Percentiles rank a stretch among this genome's conserved stretches.
phyloP scores from a whole-genome alignment of 73 alveolate species.

The Tetrahymena elliotti region DNA sequence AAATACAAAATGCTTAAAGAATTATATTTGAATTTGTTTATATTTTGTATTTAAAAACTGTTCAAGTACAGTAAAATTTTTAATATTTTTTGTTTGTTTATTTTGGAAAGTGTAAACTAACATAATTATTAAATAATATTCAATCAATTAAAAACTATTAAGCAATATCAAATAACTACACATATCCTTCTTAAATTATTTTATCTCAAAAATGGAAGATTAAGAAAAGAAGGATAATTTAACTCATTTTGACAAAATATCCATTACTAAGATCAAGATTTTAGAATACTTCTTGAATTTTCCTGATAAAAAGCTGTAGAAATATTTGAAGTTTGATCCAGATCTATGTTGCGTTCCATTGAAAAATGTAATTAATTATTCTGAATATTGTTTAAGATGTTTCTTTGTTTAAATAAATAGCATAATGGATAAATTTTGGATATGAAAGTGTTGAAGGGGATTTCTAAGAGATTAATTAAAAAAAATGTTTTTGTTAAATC shows the following conservation, averaged over 20 bases:
- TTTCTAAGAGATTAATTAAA: neutral
- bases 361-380: neutral
- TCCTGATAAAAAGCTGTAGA: neutral
- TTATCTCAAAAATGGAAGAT: neutral
- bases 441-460: neutral
- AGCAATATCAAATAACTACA: neutral
- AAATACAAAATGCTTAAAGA: neutral
- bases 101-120: neutral
- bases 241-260: neutral
- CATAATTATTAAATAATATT: neutral
- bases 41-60: neutral
- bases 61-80: neutral
- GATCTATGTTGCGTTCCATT: neutral
- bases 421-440: neutral
- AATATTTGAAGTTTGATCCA: neutral
- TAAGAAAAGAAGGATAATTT: neutral
- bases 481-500: neutral
- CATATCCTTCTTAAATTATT: neutral
- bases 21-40: neutral
- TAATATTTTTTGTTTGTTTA: neutral
- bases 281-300: neutral
- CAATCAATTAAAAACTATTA: neutral
- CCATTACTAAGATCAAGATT: neutral
- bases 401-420: neutral
- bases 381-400: neutral